Base-by-base conservation (phyloP, 495 filamentous ascomycete genomes). In the Penicillium chermesinum region DNA sequence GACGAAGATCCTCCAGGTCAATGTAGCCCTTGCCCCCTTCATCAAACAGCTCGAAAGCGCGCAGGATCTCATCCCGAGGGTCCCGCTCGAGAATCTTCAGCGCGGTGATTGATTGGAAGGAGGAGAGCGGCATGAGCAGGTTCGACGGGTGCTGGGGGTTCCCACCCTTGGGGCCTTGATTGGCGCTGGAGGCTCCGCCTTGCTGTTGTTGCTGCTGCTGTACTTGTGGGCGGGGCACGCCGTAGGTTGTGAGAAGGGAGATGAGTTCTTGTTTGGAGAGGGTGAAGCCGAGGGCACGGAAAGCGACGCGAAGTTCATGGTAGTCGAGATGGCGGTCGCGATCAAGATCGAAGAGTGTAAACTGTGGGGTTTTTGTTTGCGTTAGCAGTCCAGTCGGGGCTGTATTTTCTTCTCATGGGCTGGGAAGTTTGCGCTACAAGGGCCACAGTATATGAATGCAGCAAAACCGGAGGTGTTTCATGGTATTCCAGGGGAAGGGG, bases 241-340 rank as follows among this genome's bases (percentile, higher is more conserved):
- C 89, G 66, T 91, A 80, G 15, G 80, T 80, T 43, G 82, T 84
- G 13, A 95, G 79, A 48, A 91, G 77, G 38, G 72, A 66, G 56
- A 89, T 80, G 42, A 95, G 85, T 60, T 94, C 89, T 55, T 81
- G 66, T 69, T 94, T 94, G 20, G 86, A 79, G 36, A 89, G 79
- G 44, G 89, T 90, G 77, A 97, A 97, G 55, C 91, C 91, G 13
- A 97, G 83, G 6, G 91, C 91, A 71, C 94, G 93, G 63, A 96
- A 88, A 50, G 93, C 89, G 74, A 96, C 94, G 73, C 93, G 91
- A 64, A 97, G 87, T 67, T 97, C 91, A 67, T 95, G 91, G 80
- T 96, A 96, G 68, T 96, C 91, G 54, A 97, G 89, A 58, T 87
- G 79, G 43, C 82, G 78, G 74, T 97, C 91, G 70, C 91, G 91